Percentiles rank a stretch among this genome's conserved stretches.
These are phyloP conservation scores for Coffea eugenioides DNA, from an alignment of 257 asterid genomes.

Conservation along the genomic window DNA sequence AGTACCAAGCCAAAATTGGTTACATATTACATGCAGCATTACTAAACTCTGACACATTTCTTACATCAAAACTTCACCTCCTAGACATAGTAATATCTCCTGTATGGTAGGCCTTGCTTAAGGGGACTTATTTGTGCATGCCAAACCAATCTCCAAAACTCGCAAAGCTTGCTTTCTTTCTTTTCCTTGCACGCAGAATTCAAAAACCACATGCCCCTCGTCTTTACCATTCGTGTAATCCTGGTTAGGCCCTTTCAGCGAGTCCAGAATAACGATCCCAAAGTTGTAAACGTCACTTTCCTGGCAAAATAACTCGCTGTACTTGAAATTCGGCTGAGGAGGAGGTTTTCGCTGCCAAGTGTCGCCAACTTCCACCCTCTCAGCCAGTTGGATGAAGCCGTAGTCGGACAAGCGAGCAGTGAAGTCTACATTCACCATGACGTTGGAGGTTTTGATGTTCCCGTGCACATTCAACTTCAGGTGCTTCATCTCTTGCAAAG, in stretches of 20 bases:
- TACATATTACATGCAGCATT: not conserved
- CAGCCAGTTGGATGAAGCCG: slow-evolving; percentile 51
- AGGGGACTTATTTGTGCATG: slow-evolving; percentile 30
- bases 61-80: slow-evolving; percentile 1
- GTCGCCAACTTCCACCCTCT: slow-evolving; percentile 27
- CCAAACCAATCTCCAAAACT: slow-evolving; percentile 33
- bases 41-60: too few relatives aligned
- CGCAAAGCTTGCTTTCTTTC: slow-evolving; percentile 26
- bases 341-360: slow-evolving; percentile 22
- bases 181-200: slow-evolving; percentile 26
- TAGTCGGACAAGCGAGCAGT: slow-evolving; percentile 44
- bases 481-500: slow-evolving; percentile 33
- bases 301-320: slow-evolving; percentile 22
- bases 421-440: slow-evolving; percentile 51
- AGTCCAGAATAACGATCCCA: slow-evolving; percentile 48
- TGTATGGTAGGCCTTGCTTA: slow-evolving; percentile 44
- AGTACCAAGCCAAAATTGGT: too few relatives aligned
- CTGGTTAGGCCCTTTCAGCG: slow-evolving; percentile 28
- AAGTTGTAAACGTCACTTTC: slow-evolving; percentile 48
- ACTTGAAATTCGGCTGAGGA: slow-evolving; percentile 1
- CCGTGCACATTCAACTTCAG: slow-evolving; percentile 50
- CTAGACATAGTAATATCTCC: slow-evolving; percentile 18
- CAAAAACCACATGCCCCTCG: slow-evolving; percentile 15
- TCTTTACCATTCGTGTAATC: not conserved
- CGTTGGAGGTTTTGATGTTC: slow-evolving; percentile 54